Evolutionary conservation across 495 filamentous ascomycete genomes (phyloP).

Genomic region (Hypoxylon intermedium): DNA sequence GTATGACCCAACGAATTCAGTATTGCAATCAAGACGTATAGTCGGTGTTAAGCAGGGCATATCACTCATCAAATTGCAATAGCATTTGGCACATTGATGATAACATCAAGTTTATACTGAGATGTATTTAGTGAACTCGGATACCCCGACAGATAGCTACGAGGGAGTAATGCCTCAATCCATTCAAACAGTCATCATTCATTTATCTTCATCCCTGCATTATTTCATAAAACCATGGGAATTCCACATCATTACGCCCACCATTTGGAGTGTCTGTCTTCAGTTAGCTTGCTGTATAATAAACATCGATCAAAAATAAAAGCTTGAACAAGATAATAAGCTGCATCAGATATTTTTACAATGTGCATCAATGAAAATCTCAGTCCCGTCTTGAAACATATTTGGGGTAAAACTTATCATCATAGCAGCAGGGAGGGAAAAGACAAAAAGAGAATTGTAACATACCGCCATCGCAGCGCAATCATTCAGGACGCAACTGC

Average conservation of each 20-base stretch:
- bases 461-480: constrained; percentile 24
- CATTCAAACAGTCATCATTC: constrained; percentile 22
- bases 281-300: constrained; percentile 1
- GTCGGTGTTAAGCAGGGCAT: too few relatives aligned
- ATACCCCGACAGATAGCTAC: too few relatives aligned
- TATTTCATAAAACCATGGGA: neutral
- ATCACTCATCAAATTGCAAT: too few relatives aligned
- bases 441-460: constrained; percentile 1
- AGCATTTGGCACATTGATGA: too few relatives aligned
- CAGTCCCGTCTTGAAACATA: constrained; percentile 48
- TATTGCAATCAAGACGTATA: too few relatives aligned
- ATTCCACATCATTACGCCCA: neutral
- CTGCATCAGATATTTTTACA: constrained; percentile 37
- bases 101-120: too few relatives aligned
- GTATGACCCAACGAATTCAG: too few relatives aligned
- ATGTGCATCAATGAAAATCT: constrained; percentile 45
- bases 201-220: constrained; percentile 11
- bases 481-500: constrained; percentile 34
- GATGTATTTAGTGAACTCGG: too few relatives aligned
- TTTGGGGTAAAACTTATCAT: constrained; percentile 42
- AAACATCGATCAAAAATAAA: neutral
- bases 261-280: neutral
- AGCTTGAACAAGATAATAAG: neutral
- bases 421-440: constrained; percentile 22
- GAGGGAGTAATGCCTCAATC: neutral